Evolutionary conservation across 2,329 filamentous ascomycete species (phyloP), one percentile per base, ranked within the genome.

Genomic region (Aspergillus japonicus): DNA sequence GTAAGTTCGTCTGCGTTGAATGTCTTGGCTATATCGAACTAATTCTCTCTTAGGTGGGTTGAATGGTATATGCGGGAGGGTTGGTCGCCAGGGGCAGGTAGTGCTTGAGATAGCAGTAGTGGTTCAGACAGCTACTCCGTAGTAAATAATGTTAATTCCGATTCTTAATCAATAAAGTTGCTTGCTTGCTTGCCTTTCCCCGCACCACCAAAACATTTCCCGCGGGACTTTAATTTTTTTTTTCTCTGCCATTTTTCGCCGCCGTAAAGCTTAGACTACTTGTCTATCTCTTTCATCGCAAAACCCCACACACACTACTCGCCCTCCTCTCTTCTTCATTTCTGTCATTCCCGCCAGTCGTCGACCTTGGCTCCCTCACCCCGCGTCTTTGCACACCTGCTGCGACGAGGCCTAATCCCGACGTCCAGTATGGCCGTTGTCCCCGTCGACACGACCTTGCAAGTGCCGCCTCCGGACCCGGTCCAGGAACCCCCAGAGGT

Each of bases 311-410:
- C 33, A 8, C 6, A 54, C 31, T 23, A 24, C 47, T 31, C 33
- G 26, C 35, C 6, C 14, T 52, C 21, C n/a, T 49, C 44, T 47
- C n/a, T 47, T 51, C 29, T 47, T 12, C 48, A 8, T 4, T 4
- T 24, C 50, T 56, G 51, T 56, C 48, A 49, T 60, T 57, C 59
- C 56, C 67, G 11, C 33, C 33, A 35, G 33, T 35, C 33, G 11
- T 44, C 16, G 6, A 44, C 39, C 14, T 35, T 77, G 73, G 75
- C 74, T 68, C 73, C 72, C 50, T 77, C 76, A 59, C 66, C 73
- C 55, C 75, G 77, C 54, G 66, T 78, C 33, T 68, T 73, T 57
- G 76, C 75, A 66, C 76, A 75, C 58, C 67, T 79, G 66, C 68
- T 74, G 56, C 71, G 70, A 66, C 71, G 70, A 68, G 74, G 73